These are phyloP conservation scores for Hyphochytrium catenoides DNA, from an alignment of 352 stramenopile species.

Conservation along the genomic window DNA sequence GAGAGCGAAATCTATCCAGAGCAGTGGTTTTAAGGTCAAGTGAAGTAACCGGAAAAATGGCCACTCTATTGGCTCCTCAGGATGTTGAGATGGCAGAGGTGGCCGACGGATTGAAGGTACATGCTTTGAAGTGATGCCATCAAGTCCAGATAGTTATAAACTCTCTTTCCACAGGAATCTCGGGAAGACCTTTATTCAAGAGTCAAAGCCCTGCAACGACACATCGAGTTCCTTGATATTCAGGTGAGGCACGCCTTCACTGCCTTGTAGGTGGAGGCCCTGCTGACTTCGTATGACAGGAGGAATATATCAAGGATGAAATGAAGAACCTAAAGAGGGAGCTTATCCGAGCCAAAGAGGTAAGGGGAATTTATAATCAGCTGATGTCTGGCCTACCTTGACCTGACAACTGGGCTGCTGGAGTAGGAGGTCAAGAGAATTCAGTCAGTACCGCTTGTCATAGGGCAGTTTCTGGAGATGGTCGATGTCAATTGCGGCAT, in stretches of 20 bases:
- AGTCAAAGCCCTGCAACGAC: slow-evolving; percentile 44
- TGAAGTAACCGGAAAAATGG: no score
- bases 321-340: slow-evolving; percentile 99
- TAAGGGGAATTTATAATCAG: slow-evolving; percentile 7
- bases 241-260: slow-evolving; percentile 14
- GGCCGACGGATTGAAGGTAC: no score
- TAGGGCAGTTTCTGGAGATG: slow-evolving; percentile 99
- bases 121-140: no score
- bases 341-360: slow-evolving; percentile 94
- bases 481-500: slow-evolving; percentile 99
- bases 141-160: no score
- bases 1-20: no score
- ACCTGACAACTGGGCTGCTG: background rate
- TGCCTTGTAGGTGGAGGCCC: background rate
- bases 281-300: slow-evolving; percentile 8
- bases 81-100: no score
- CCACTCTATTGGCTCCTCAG: no score
- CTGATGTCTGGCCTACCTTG: background rate
- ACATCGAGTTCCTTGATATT: slow-evolving; percentile 55
- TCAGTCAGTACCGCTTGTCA: slow-evolving; percentile 96
- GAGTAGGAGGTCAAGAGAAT: slow-evolving; percentile 87
- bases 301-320: slow-evolving; percentile 99
- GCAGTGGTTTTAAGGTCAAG: no score
- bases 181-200: slow-evolving; percentile 48
- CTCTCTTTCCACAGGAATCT: no score